These are phyloP conservation scores for Ustilago vetiveriae DNA, from an alignment of 1,284 basidiomycete genomes.

Conservation along the genomic window DNA sequence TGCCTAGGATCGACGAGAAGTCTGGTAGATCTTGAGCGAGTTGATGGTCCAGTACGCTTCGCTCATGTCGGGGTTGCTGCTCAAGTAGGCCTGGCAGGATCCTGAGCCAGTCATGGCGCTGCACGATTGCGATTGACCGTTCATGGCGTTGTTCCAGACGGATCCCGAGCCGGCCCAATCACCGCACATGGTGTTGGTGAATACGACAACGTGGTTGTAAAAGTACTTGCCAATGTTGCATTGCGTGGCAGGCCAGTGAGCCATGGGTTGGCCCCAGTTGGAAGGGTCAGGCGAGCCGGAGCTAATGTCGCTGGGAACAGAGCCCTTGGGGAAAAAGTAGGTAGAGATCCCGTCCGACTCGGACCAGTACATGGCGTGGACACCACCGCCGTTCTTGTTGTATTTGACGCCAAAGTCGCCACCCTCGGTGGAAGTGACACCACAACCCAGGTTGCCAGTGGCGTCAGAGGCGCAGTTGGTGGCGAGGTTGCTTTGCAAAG, in stretches of 20 bases:
- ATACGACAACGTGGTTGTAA: constrained; percentile 53
- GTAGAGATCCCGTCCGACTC: constrained; percentile 69
- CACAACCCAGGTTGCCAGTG: constrained; percentile 75
- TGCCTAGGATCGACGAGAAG: constrained; percentile 26
- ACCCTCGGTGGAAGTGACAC: constrained; percentile 70
- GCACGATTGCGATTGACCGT: constrained; percentile 48
- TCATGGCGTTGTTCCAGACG: constrained; percentile 47
- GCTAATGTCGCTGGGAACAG: constrained; percentile 69
- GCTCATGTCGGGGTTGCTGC: constrained; percentile 36
- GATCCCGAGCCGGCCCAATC: constrained; percentile 45
- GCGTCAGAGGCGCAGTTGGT: constrained; percentile 73
- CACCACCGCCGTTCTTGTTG: constrained; percentile 74
- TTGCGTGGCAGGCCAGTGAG: constrained; percentile 70
- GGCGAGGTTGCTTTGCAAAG: constrained; percentile 50
- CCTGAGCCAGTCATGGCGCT: constrained; percentile 31
- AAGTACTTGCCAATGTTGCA: constrained; percentile 70
- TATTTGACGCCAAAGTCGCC: constrained; percentile 73
- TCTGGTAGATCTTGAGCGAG: constrained; percentile 55
- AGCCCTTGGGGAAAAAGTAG: constrained; percentile 73
- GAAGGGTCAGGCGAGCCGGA: constrained; percentile 66
- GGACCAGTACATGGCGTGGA: constrained; percentile 57
- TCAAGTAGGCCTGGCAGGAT: constrained; percentile 35
- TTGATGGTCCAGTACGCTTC: constrained; percentile 57
- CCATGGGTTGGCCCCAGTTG: constrained; percentile 71
- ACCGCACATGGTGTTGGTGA: constrained; percentile 53